phyloP scores from a whole-genome alignment of 352 stramenopile species.

The Globisporangium camurandrum region DNA sequence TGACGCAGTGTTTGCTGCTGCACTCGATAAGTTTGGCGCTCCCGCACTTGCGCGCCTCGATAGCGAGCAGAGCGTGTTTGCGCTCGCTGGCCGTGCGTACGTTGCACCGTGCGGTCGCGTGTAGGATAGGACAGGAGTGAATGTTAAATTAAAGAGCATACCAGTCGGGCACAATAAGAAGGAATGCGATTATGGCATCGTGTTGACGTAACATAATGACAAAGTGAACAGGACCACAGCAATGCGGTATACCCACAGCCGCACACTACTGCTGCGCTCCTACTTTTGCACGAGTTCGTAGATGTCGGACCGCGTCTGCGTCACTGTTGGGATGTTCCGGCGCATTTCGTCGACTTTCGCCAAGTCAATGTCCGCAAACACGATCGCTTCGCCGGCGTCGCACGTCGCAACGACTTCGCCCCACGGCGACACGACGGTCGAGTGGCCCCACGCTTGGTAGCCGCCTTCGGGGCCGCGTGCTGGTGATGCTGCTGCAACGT shows the following conservation, averaged over 20 bases:
- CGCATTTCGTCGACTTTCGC: constrained; percentile 92
- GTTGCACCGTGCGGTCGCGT: constrained; percentile 16
- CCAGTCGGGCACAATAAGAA: no score
- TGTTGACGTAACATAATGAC: no score
- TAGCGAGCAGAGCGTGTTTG: constrained; percentile 60
- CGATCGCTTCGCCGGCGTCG: constrained; percentile 88
- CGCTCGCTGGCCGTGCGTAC: constrained; percentile 37
- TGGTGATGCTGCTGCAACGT: constrained; percentile 94
- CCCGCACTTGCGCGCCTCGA: constrained; percentile 28
- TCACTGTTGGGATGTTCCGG: constrained; percentile 92
- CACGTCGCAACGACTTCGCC: constrained; percentile 95
- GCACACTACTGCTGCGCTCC: background rate
- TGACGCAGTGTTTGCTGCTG: constrained; percentile 35
- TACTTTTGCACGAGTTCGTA: constrained; percentile 88
- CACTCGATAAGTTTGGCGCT: constrained; percentile 20
- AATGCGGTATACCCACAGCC: no score
- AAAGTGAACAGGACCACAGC: no score
- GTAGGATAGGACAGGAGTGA: no score
- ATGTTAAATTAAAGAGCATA: no score
- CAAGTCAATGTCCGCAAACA: constrained; percentile 96
- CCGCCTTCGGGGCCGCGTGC: constrained; percentile 90
- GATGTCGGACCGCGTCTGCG: constrained; percentile 93
- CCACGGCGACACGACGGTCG: constrained; percentile 95
- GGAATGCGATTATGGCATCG: no score
- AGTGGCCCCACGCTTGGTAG: constrained; percentile 99